Evolutionary conservation across 2,329 filamentous ascomycete genomes (phyloP).

Genomic region (Botrytis aclada): DNA sequence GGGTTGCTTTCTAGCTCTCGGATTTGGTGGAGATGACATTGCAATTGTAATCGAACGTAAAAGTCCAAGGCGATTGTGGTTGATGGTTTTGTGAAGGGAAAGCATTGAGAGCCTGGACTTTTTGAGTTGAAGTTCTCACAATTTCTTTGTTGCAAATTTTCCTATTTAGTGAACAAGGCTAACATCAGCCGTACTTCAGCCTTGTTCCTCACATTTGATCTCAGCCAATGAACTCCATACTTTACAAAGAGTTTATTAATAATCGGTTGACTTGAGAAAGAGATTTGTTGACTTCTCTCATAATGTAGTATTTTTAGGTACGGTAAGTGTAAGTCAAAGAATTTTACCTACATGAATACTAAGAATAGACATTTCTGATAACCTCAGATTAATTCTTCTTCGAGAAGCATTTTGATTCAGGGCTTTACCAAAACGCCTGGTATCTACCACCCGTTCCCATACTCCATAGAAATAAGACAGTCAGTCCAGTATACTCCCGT

Average conservation of each 20-base stretch:
- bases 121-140: neutral
- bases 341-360: neutral
- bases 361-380: neutral
- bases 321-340: neutral
- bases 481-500: neutral
- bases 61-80: constrained; percentile 1
- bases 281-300: neutral
- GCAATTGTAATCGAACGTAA: neutral
- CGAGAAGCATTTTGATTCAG: neutral
- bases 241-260: constrained; percentile 1
- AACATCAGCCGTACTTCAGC: constrained; percentile 6
- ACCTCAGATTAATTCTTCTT: neutral
- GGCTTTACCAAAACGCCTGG: constrained; percentile 12
- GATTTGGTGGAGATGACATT: constrained; percentile 7
- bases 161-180: neutral
- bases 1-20: constrained; percentile 11
- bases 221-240: neutral
- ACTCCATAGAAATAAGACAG: neutral
- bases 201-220: neutral
- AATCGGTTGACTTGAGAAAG: too few species aligned
- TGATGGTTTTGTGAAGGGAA: neutral
- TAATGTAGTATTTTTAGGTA: neutral
- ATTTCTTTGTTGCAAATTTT: constrained; percentile 7
- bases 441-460: constrained; percentile 14
- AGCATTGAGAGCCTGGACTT: neutral